These are phyloP conservation scores for Pugionium dolabratum DNA, from an alignment of 345 rosid species.

Conservation along the genomic window DNA sequence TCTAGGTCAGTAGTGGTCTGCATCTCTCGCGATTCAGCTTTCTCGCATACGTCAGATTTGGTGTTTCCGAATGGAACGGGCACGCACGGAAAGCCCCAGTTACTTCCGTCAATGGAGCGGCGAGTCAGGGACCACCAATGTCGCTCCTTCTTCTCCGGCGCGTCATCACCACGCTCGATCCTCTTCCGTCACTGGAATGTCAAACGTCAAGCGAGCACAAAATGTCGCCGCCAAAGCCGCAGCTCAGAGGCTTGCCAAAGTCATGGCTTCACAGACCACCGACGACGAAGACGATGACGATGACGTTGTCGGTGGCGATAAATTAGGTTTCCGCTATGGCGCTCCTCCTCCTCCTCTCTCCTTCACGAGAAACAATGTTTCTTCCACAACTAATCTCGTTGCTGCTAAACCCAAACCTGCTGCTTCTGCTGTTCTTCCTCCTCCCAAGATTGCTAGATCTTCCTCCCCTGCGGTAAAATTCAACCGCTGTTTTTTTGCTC, in stretches of 20 bases:
- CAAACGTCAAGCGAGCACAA: conserved; percentile 82
- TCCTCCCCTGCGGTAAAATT: conserved; percentile 79
- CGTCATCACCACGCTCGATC: conserved; percentile 68
- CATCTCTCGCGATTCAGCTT: not conserved
- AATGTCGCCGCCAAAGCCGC: conserved; percentile 98
- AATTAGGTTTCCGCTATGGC: conserved; percentile 79
- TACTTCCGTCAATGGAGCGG: conserved; percentile 74
- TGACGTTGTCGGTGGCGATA: conserved; percentile 52
- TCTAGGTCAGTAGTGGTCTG: conserved; percentile 17
- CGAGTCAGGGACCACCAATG: conserved; percentile 50
- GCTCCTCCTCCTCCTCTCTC: conserved; percentile 86
- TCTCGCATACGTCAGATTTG: conserved; percentile 6
- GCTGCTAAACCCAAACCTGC: conserved; percentile 41
- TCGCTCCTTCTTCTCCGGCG: conserved; percentile 53
- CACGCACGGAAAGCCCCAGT: conserved; percentile 70
- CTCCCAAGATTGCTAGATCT: conserved; percentile 69
- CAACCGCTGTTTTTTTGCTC: not conserved
- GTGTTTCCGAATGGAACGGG: conserved; percentile 58
- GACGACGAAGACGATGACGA: conserved; percentile 69
- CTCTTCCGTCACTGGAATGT: conserved; percentile 67
- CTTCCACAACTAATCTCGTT: conserved; percentile 6
- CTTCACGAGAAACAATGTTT: conserved; percentile 50
- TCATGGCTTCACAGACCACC: conserved; percentile 96
- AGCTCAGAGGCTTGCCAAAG: conserved; percentile 95
- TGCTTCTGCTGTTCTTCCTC: conserved; percentile 37